Evolutionary conservation across 2,329 filamentous ascomycete species (phyloP), one percentile per base, ranked within the genome.

Genomic region (Anthostomella pinea): DNA sequence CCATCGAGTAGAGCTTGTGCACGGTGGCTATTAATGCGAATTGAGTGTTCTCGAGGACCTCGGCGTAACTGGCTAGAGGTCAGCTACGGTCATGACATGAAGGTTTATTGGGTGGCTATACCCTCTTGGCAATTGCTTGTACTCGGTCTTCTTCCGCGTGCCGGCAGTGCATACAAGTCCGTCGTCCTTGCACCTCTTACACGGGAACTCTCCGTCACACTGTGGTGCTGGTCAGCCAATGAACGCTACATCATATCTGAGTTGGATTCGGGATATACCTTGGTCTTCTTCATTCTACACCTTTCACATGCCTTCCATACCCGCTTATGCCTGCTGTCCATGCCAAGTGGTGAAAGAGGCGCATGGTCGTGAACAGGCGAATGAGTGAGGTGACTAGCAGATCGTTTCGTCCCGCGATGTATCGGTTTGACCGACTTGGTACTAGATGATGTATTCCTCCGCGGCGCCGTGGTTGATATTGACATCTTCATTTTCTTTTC

Each of bases 241-340:
- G 5, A 20, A 26, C 13, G 30, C 3, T 24, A 10, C 21, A 9
- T 19, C 8, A 17, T 32, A 32, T 35, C 33, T 33, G n/a, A 43
- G 30, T 16, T 19, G n/a, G 22, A 23, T 27, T 43, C 21, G 17
- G 42, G 32, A 40, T 43, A 25, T 62, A 79, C 77, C 77, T 82
- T 82, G 35, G 79, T 83, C 67, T 83, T 83, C 69, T 82, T 83
- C 76, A 81, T 81, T 47, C 78, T 67, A 66, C 78, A 83, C 48
- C 79, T 66, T 61, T 82, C 77, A 46, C 79, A 83, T 13, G 79
- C 79, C 57, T 82, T 82, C 77, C 77, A 81, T 36, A 81, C 77
- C 48, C 79, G 67, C 65, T 81, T 82, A 54, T 81, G 76, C 45
- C 77, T 68, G 30, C 70, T 72, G 46, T 81, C 77, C 46, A 72